Evolutionary conservation across 164 flowering plant species (phyloP), one percentile per base, ranked within the genome.

Genomic region (Annona squamosa): DNA sequence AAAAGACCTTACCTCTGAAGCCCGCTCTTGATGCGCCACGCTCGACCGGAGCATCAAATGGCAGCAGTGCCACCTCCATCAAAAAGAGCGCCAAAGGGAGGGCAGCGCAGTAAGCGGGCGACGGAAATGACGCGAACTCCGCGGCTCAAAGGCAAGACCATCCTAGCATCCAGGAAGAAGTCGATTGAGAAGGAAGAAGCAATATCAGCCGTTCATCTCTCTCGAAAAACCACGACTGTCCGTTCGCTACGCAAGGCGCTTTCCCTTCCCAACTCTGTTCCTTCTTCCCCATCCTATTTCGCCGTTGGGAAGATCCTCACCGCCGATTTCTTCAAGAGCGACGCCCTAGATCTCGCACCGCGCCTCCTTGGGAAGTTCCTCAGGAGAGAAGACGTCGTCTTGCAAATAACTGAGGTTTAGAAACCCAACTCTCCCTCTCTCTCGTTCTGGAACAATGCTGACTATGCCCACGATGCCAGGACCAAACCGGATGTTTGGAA

Each of bases 301-400:
- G 10, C 9, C 9, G 59, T 52, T 10, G 59, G 59, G 59, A 5
- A 73, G n/a, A 83, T 88, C 47, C 65, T 92, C 81, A 64, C 81
- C 4, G 79, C 78, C 18, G 81, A 85, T 37, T 93, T 91, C 84
- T 95, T 82, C 74, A 90, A 82, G 77, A 75, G 90, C 10, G 99
- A 93, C 71, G 94, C 99, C 43, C 86, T 95, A n/a, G 88, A 90
- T 57, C 94, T 95, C 45, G 98, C 99, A 10, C 98, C 98, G 0
- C 92, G 90, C 48, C 88, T 95, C 72, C 93, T 95, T 41, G 99
- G 99, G n/a, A 95, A 95, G 88, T 84, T 87, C 46, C 86, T 96
- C 12, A 82, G 86, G 74, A 78, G 86, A 71, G 97, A 93, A 47
- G 89, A 93, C 43, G 98, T 93, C 46, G 87, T 91, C 81, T 92